Base-by-base conservation (phyloP, 805 yeast species). In the Candida tallmaniae region DNA sequence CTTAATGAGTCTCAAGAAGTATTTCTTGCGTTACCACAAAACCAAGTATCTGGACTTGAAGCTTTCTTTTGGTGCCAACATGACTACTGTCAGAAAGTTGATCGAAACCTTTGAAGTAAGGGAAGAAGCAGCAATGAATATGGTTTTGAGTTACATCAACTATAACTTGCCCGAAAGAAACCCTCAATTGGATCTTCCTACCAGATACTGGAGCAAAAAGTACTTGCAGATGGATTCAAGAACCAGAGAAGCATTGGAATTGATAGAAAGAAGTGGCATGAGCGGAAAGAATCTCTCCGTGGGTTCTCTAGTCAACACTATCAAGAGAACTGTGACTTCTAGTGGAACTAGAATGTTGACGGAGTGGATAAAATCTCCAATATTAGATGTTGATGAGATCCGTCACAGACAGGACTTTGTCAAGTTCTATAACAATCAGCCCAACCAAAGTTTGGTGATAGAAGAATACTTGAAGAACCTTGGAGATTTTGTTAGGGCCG, bases 361-460 rank as follows among this genome's bases (percentile, higher is more conserved):
- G 6, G 78, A 80, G 34, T 87, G 97, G 96, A 59, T 90, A 4
- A 69, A 84, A 17, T 77, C 86, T 2, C 98, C 98, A 0, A 70
- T 85, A 0, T 69, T 82, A 7, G 73, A 81, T 47, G 47, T 73
- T 0, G 46, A 51, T 0, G 83, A 76, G 41, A 76, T 93, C 10
- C 54, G 54, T 12, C 47, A 53, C 13, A 63, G 98, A 18, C 68
- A 65, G 35, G 41, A 44, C 3, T 64, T 57, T 37, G 73, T 67
- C 2, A 32, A 43, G 9, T 35, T 62, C 7, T 63, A 64, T 42
- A 15, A 38, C 4, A 15, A 30, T 3, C 27, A 30, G 26, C 29
- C 37, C 5, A 18, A 32, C 17, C 38, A 38, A n/a, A 19, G 36
- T 21, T n/a, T 38, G 5, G 28, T 34, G 12, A 40, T 46, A 12